Percentiles rank a stretch among this genome's conserved stretches.
Evolutionary conservation across 2,329 filamentous ascomycete genomes (phyloP).

Genomic region (Chaetomiaceae sp.): DNA sequence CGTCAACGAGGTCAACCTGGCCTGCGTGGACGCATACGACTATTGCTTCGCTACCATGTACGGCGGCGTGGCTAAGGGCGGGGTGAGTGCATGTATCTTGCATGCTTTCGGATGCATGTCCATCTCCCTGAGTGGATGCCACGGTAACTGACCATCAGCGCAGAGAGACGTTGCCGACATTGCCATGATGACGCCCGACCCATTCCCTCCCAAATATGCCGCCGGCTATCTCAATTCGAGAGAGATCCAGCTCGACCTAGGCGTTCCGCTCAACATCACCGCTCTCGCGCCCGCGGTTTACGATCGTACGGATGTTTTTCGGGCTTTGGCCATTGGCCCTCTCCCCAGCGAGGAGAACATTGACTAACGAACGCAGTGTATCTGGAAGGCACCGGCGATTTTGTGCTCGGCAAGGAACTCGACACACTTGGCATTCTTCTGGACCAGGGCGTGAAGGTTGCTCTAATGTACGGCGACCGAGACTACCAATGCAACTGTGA

Average conservation of each 20-base stretch:
- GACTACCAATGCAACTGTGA: constrained; percentile 45
- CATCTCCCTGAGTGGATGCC: too few species aligned
- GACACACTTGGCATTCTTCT: constrained; percentile 44
- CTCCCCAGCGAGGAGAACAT: too few species aligned
- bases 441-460: constrained; percentile 48
- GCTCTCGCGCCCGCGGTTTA: constrained; percentile 33
- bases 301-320: neutral
- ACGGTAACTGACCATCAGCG: neutral
- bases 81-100: neutral
- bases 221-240: constrained; percentile 48
- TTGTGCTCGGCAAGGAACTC: constrained; percentile 29
- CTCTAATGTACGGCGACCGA: constrained; percentile 50
- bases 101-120: neutral
- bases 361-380: constrained; percentile 28
- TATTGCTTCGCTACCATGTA: constrained; percentile 17
- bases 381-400: constrained; percentile 30
- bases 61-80: constrained; percentile 2
- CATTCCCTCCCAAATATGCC: constrained; percentile 46
- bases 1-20: constrained; percentile 17
- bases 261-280: constrained; percentile 54
- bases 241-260: constrained; percentile 49
- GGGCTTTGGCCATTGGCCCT: neutral
- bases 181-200: constrained; percentile 38
- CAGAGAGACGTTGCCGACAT: constrained; percentile 50
- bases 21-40: constrained; percentile 14